Conservation (phyloP, 495 filamentous ascomycete species). For the Trichoderma virens region DNA sequence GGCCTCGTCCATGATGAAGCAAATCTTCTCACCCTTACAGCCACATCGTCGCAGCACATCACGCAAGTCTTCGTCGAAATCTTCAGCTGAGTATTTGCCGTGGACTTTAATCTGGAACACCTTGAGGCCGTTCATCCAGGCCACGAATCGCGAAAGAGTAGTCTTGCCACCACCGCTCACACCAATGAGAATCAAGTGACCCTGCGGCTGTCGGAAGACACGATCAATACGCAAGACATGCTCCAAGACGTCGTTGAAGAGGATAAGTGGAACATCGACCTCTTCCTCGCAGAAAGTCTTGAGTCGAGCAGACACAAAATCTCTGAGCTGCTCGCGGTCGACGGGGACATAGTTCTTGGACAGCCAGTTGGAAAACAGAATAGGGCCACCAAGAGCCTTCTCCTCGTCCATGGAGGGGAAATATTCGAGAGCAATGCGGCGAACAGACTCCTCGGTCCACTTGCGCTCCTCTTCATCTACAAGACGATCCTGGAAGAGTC, state of each 20-base stretch:
- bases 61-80: conserved; percentile 95
- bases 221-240: conserved; percentile 97
- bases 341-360: conserved; percentile 98
- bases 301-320: conserved; percentile 94
- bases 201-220: conserved; percentile 96
- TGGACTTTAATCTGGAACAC: conserved; percentile 99
- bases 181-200: conserved; percentile 95
- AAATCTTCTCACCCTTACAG: conserved; percentile 98
- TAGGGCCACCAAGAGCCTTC: conserved; percentile 84
- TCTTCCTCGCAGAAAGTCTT: conserved; percentile 99
- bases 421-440: conserved; percentile 75
- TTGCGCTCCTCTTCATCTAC: conserved; percentile 89
- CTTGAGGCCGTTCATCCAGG: conserved; percentile 99
- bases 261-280: conserved; percentile 91
- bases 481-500: conserved; percentile 93
- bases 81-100: conserved; percentile 94
- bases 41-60: conserved; percentile 89
- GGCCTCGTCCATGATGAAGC: conserved; percentile 99
- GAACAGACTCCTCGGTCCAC: conserved; percentile 85
- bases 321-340: conserved; percentile 84
- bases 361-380: conserved; percentile 98
- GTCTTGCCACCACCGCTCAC: conserved; percentile 98
- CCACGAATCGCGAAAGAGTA: conserved; percentile 92
- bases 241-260: conserved; percentile 97
- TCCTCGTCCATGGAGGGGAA: conserved; percentile 89